Conservation (phyloP, 2,329 filamentous ascomycete species). For the Stagonosporopsis tanaceti region DNA sequence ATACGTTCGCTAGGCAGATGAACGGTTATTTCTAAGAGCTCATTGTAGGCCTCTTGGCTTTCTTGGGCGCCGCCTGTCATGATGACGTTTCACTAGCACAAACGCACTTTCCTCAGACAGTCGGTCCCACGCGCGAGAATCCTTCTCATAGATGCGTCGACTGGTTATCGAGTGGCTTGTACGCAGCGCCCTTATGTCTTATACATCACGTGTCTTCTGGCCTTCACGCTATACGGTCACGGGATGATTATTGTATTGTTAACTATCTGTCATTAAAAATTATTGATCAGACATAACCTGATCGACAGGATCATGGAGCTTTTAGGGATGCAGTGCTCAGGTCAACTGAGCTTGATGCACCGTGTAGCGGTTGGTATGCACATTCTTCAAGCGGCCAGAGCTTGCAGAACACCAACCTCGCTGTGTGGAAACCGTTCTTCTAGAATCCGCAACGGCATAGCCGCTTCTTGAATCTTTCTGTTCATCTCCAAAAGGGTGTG, state of each 20-base stretch:
- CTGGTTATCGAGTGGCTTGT: not conserved
- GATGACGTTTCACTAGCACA: not conserved
- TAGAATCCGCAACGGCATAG: not conserved
- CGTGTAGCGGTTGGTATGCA: not conserved
- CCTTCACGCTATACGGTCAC: too few species aligned
- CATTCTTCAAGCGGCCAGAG: not conserved
- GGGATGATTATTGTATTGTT: too few species aligned
- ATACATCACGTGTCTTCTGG: too few species aligned
- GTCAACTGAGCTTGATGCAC: not conserved
- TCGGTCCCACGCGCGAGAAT: not conserved
- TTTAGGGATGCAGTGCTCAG: not conserved
- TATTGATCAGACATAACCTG: not conserved
- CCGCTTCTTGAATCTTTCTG: not conserved
- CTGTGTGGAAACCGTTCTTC: not conserved
- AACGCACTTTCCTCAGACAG: not conserved
- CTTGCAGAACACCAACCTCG: not conserved
- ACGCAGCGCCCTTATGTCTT: too few species aligned
- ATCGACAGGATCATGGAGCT: not conserved
- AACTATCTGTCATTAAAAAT: not conserved
- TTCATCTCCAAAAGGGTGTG: constrained; percentile 16
- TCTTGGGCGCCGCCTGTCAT: not conserved
- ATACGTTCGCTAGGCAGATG: too few species aligned
- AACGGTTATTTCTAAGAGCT: too few species aligned
- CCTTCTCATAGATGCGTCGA: not conserved
- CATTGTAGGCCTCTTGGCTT: not conserved